Percentiles rank a stretch among this genome's conserved stretches.
Evolutionary conservation across 2,329 filamentous ascomycete genomes (phyloP).

Genomic region (Nannizziopsis barbatae): DNA sequence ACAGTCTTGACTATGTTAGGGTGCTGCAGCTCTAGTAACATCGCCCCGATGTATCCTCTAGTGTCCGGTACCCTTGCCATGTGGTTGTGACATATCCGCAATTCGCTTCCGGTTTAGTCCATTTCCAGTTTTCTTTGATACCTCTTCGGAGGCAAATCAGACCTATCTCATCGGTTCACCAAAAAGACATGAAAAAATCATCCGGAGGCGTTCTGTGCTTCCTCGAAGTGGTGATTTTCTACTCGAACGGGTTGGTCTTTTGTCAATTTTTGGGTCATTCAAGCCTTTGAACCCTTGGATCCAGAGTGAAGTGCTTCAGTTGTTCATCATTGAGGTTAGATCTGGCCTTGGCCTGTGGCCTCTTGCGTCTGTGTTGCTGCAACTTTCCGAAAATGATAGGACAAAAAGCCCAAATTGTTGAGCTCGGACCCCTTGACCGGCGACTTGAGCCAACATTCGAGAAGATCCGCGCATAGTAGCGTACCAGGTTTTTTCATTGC

Average conservation of each 20-base stretch:
- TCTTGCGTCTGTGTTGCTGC: neutral
- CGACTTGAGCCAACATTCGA: neutral
- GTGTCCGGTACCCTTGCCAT: neutral
- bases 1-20: no score
- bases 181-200: neutral
- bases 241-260: no score
- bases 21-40: no score
- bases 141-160: neutral
- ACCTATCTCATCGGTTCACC: neutral
- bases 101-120: neutral
- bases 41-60: neutral
- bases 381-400: neutral
- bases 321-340: neutral
- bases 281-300: no score
- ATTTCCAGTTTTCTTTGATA: neutral
- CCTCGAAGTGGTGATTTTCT: neutral
- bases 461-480: constrained; percentile 4
- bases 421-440: constrained; percentile 2
- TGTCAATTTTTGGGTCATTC: no score
- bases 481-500: constrained; percentile 1
- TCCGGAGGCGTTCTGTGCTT: neutral
- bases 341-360: neutral
- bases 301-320: no score
- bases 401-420: neutral
- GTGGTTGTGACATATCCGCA: neutral